Conservation (phyloP, 805 yeast genomes). For the Isabelozyma rhagii region DNA sequence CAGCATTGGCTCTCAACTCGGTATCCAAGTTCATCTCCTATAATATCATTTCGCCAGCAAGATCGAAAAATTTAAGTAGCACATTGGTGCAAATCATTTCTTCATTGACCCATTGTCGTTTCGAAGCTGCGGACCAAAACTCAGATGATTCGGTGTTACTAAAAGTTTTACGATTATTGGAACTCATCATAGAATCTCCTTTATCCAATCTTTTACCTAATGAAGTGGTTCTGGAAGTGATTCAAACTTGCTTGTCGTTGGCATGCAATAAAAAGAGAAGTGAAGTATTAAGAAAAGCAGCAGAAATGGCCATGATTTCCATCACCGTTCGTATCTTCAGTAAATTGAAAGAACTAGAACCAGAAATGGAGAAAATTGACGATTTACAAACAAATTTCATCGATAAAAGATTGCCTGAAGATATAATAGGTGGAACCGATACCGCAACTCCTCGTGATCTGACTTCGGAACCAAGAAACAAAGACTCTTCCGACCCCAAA, state of each 20-base stretch:
- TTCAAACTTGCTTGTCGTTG: constrained; percentile 86
- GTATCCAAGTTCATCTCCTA: constrained; percentile 70
- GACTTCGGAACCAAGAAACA: not conserved
- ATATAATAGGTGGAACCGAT: constrained; percentile 52
- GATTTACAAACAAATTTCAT: constrained; percentile 49
- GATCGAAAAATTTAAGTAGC: constrained; percentile 52
- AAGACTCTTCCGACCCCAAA: not conserved
- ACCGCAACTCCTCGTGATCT: constrained; percentile 13
- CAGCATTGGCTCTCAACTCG: constrained; percentile 75
- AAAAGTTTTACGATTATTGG: constrained; percentile 75
- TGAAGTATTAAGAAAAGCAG: constrained; percentile 83
- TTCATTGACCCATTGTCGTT: constrained; percentile 88
- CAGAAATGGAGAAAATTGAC: constrained; percentile 29
- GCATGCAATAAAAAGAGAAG: constrained; percentile 91
- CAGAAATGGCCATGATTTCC: constrained; percentile 74
- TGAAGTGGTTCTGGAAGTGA: constrained; percentile 80
- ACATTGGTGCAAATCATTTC: constrained; percentile 65
- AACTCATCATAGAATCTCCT: constrained; percentile 59
- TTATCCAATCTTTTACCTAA: constrained; percentile 69
- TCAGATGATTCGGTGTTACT: constrained; percentile 89
- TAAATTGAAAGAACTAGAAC: constrained; percentile 55
- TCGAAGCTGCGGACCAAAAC: constrained; percentile 90
- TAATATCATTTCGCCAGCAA: constrained; percentile 51
- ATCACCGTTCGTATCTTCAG: constrained; percentile 69
- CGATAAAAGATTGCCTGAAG: constrained; percentile 53